phyloP scores from a whole-genome alignment of 108 stramenopile genomes.

The Skeletonema tropicum region DNA sequence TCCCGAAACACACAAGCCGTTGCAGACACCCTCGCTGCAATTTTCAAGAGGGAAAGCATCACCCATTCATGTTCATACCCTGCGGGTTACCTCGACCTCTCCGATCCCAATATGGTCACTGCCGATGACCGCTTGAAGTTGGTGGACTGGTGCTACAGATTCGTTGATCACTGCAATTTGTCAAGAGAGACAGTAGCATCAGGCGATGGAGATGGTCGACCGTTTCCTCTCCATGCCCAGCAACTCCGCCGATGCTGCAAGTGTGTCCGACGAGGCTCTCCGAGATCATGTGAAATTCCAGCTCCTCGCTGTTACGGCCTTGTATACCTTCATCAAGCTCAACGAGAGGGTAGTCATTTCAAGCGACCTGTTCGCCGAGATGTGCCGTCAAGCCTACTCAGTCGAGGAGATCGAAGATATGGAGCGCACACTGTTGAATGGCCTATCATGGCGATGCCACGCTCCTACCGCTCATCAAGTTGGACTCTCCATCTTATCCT shows the following conservation, averaged over 20 bases:
- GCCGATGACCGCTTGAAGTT: neutral
- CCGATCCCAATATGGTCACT: too few relatives aligned
- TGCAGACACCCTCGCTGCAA: too few relatives aligned
- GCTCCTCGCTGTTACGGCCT: slow-evolving; percentile 50
- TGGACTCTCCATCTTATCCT: slow-evolving; percentile 20
- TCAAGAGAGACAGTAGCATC: slow-evolving; percentile 61
- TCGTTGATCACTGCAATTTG: slow-evolving; percentile 53
- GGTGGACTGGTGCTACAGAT: slow-evolving; percentile 63
- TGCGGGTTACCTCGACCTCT: too few relatives aligned
- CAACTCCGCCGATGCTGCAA: neutral
- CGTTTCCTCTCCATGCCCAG: slow-evolving; percentile 17
- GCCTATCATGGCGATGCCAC: slow-evolving; percentile 45
- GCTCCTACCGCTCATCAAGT: slow-evolving; percentile 41
- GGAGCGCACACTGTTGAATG: slow-evolving; percentile 47
- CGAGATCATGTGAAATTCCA: slow-evolving; percentile 53
- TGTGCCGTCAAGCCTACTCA: slow-evolving; percentile 56
- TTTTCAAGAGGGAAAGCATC: too few relatives aligned
- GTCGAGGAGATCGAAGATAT: slow-evolving; percentile 56
- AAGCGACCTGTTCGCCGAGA: slow-evolving; percentile 47
- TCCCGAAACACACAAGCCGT: too few relatives aligned
- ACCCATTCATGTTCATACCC: too few relatives aligned
- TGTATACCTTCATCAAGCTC: slow-evolving; percentile 64
- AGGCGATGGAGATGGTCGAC: slow-evolving; percentile 46
- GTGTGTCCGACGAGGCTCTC: neutral
- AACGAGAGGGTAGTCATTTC: slow-evolving; percentile 54